Conservation (phyloP, 192 early-diverging fungal genomes). For the Chytriomyces sp. region DNA sequence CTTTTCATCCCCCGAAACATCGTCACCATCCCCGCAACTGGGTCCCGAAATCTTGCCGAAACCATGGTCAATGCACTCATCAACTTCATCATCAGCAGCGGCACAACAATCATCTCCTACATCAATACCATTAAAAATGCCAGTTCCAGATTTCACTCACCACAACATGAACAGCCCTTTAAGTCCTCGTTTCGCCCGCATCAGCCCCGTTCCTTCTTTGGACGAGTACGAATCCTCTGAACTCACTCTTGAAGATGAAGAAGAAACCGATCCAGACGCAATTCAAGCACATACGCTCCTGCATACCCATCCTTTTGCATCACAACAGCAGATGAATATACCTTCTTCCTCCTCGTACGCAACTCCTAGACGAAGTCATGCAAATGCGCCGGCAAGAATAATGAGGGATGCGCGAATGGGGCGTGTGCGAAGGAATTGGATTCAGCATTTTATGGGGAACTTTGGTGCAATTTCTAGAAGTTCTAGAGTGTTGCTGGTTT, state of each 20-base stretch:
- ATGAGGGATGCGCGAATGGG: conserved; percentile 16
- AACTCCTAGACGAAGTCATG: not conserved
- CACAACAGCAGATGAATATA: not conserved
- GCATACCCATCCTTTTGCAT: not conserved
- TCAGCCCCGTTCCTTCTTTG: not conserved
- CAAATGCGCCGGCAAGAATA: not conserved
- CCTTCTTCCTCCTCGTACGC: not conserved
- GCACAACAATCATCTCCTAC: too few species aligned
- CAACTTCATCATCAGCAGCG: too few species aligned
- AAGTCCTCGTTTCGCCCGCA: not conserved
- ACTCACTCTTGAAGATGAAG: not conserved
- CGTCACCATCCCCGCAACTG: too few species aligned
- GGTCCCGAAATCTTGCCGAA: too few species aligned
- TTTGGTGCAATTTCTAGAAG: conserved; percentile 19
- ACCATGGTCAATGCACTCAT: too few species aligned
- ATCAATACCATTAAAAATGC: not conserved
- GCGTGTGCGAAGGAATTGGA: conserved; percentile 28
- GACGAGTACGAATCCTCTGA: not conserved
- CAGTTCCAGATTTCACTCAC: conserved; percentile 18
- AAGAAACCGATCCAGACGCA: not conserved
- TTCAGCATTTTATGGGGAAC: conserved; percentile 23
- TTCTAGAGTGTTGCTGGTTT: conserved; percentile 17
- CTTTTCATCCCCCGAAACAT: too few species aligned
- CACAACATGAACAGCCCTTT: conserved; percentile 30
- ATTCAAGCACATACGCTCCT: not conserved